Evolutionary conservation across 192 early-diverging fungal genomes (phyloP).

Genomic region (Entomortierella lignicola): DNA sequence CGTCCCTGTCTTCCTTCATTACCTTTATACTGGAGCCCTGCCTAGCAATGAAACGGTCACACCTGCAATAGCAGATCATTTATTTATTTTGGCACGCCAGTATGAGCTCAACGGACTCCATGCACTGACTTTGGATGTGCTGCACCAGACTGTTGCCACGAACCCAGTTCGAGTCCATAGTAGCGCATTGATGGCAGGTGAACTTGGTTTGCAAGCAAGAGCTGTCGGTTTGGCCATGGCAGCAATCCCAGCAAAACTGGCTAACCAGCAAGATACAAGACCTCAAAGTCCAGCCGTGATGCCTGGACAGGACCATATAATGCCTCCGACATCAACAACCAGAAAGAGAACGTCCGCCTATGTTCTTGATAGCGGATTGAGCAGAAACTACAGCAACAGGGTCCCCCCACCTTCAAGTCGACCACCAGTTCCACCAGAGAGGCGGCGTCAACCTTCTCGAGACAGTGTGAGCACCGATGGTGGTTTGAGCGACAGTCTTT

Average conservation of each 20-base stretch:
- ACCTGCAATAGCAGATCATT: constrained; percentile 33
- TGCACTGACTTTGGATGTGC: constrained; percentile 26
- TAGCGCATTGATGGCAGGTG: constrained; percentile 39
- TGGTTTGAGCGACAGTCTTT: constrained; percentile 24
- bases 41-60: constrained; percentile 7
- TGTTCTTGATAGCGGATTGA: constrained; percentile 12
- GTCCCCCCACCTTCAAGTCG: constrained; percentile 32
- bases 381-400: constrained; percentile 34
- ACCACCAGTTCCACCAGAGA: constrained; percentile 27
- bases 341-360: constrained; percentile 4
- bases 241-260: not conserved
- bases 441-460: constrained; percentile 19
- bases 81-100: constrained; percentile 39
- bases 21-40: constrained; percentile 46
- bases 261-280: not conserved
- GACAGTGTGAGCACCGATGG: constrained; percentile 51
- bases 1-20: constrained; percentile 37
- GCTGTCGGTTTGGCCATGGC: constrained; percentile 42
- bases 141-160: constrained; percentile 26
- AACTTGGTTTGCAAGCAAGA: constrained; percentile 49
- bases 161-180: constrained; percentile 37
- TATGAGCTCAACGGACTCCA: constrained; percentile 48
- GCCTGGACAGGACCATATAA: not conserved
- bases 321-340: not conserved
- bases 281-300: not conserved